phyloP scores from a whole-genome alignment of 2,329 filamentous ascomycete genomes.

The Diaporthe ilicicola region DNA sequence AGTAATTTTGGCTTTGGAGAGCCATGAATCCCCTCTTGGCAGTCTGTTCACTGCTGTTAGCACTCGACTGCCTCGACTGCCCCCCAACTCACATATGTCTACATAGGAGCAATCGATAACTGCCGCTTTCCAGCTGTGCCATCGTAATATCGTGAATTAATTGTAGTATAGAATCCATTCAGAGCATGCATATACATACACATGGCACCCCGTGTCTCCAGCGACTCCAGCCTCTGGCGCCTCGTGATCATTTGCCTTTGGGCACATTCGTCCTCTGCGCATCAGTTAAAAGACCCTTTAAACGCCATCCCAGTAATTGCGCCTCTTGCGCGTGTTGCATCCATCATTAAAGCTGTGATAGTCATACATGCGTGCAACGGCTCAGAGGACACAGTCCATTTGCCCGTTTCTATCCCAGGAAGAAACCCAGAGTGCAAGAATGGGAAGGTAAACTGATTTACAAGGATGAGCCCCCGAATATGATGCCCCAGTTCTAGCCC shows the following conservation, averaged over 20 bases:
- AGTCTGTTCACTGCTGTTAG: not conserved
- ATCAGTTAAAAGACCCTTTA: not conserved
- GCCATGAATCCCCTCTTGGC: not conserved
- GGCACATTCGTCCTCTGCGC: not conserved
- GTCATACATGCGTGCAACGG: constrained; percentile 10
- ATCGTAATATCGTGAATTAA: constrained; percentile 25
- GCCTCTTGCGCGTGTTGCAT: not conserved
- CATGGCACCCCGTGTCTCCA: not conserved
- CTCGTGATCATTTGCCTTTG: not conserved
- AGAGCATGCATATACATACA: not conserved
- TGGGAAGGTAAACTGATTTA: constrained; percentile 9
- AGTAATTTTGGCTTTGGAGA: not conserved
- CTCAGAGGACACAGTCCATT: constrained; percentile 3
- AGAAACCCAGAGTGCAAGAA: constrained; percentile 7
- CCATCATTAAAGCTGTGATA: constrained; percentile 23
- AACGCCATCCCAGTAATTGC: constrained; percentile 4
- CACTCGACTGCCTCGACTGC: not conserved
- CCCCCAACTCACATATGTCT: not conserved
- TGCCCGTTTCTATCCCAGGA: not conserved
- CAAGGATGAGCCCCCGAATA: not conserved
- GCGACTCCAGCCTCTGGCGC: not conserved
- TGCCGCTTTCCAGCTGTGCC: not conserved
- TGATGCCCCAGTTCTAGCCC: not conserved
- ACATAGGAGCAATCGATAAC: not conserved
- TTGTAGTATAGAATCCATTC: not conserved